A percentile compares a stretch with the other conserved stretches of the same genome.
These are phyloP conservation scores for Corynespora cassiicola DNA, from an alignment of 2,329 filamentous ascomycete genomes.

Conservation along the genomic window DNA sequence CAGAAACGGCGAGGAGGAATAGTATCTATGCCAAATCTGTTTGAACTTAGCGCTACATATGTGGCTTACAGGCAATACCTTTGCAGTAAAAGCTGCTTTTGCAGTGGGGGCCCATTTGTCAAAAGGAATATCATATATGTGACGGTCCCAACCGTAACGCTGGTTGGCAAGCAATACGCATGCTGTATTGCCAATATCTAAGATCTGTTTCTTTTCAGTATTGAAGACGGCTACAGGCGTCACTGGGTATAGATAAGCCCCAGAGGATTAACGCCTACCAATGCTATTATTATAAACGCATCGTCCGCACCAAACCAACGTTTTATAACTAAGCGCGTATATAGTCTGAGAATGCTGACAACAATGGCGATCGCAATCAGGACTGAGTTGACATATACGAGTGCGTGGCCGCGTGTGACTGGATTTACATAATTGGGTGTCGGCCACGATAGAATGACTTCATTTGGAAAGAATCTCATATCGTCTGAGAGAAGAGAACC, in stretches of 20 bases:
- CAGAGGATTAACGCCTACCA: conserved; percentile 38
- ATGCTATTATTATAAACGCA: conserved; percentile 47
- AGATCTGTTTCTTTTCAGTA: conserved; percentile 35
- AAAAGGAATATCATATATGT: conserved; percentile 51
- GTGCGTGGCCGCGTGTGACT: conserved; percentile 44
- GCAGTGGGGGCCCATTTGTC: conserved; percentile 21
- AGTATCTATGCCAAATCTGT: too few species aligned
- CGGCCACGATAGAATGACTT: conserved; percentile 47
- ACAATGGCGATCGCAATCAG: conserved; percentile 46
- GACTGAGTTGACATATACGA: conserved; percentile 48
- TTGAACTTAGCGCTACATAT: too few species aligned
- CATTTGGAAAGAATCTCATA: conserved; percentile 37
- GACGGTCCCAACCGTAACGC: conserved; percentile 50
- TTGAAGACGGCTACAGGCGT: too few species aligned
- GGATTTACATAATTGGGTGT: conserved; percentile 50
- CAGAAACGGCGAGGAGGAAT: conserved; percentile 50
- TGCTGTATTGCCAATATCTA: conserved; percentile 45
- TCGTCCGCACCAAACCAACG: conserved; percentile 53
- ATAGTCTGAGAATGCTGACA: conserved; percentile 46
- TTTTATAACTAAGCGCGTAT: conserved; percentile 49
- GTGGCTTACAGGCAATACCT: too few species aligned
- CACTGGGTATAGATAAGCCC: too few species aligned
- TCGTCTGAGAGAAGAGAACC: too few species aligned
- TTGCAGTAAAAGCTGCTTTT: conserved; percentile 51
- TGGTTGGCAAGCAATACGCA: conserved; percentile 51